Conservation (phyloP, 495 filamentous ascomycete genomes). For the Penicillium lagena region DNA sequence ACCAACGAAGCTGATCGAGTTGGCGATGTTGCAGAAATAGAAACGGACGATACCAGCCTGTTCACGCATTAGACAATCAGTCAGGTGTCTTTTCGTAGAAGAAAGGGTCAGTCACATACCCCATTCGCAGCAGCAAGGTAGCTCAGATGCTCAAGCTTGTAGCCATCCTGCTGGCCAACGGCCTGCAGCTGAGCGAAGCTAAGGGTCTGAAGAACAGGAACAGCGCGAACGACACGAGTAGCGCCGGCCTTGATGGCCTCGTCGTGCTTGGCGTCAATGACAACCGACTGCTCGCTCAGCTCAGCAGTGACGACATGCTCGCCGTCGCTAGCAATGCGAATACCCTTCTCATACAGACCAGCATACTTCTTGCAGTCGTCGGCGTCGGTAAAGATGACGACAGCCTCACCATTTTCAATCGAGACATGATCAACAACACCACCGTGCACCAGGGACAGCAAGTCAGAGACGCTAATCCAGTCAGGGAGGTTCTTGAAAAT, state of each 20-base stretch:
- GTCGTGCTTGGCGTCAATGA: too few relatives aligned
- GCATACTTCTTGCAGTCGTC: constrained; percentile 2
- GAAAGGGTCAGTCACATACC: too few relatives aligned
- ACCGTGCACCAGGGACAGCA: constrained; percentile 38
- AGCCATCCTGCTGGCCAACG: too few relatives aligned
- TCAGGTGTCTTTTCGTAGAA: too few relatives aligned
- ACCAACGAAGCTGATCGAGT: background rate
- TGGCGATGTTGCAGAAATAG: constrained; percentile 35
- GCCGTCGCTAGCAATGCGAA: background rate
- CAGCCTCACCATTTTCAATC: constrained; percentile 1
- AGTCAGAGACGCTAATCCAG: constrained; percentile 18
- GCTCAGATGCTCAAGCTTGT: too few relatives aligned
- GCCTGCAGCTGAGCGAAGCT: too few relatives aligned
- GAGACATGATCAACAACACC: constrained; percentile 33
- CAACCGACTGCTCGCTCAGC: too few relatives aligned
- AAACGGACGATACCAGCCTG: constrained; percentile 21
- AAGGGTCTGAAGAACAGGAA: background rate
- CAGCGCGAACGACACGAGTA: constrained; percentile 1
- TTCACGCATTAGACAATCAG: too few relatives aligned
- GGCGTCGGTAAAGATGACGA: constrained; percentile 4
- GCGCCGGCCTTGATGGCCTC: background rate
- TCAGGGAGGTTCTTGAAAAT: constrained; percentile 32
- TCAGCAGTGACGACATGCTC: background rate
- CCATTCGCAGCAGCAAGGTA: too few relatives aligned
- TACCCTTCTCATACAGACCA: background rate